These are phyloP conservation scores for Cercospora beticola DNA, from an alignment of 2,329 filamentous ascomycete species.

Conservation along the genomic window DNA sequence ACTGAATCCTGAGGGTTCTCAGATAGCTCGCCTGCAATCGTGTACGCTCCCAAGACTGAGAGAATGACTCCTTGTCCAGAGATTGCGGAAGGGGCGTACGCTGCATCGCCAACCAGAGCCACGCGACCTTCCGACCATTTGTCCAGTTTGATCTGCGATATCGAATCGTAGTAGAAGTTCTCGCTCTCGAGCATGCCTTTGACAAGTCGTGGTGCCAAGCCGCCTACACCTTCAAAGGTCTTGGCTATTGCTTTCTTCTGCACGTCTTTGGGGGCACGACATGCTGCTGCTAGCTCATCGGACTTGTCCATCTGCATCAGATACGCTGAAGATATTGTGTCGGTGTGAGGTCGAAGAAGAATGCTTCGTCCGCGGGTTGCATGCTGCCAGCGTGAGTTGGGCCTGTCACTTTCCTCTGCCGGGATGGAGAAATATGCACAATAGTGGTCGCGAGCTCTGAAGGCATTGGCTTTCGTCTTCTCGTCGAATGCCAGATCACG, in stretches of 20 bases:
- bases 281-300: conserved; percentile 6
- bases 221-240: conserved; percentile 16
- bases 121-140: conserved; percentile 37
- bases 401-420: conserved; percentile 9
- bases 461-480: conserved; percentile 15
- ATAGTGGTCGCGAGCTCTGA: conserved; percentile 20
- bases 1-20: conserved; percentile 16
- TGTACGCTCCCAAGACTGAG: conserved; percentile 41
- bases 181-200: conserved; percentile 40
- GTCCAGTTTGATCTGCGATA: conserved; percentile 41
- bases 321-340: conserved; percentile 20
- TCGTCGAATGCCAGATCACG: conserved; percentile 29
- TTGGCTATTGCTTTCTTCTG: conserved; percentile 14
- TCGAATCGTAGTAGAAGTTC: conserved; percentile 48
- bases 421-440: conserved; percentile 32
- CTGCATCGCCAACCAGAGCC: conserved; percentile 42
- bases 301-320: conserved; percentile 16
- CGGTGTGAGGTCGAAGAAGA: conserved; percentile 20
- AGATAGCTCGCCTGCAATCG: conserved; percentile 41
- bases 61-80: conserved; percentile 35
- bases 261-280: conserved; percentile 9
- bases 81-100: conserved; percentile 38
- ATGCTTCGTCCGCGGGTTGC: conserved; percentile 17
- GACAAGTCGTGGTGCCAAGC: conserved; percentile 31
- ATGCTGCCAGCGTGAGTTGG: conserved; percentile 25